A percentile compares a stretch with the other conserved stretches of the same genome.
These are phyloP conservation scores for Pezicula radicicola DNA, from an alignment of 2,329 filamentous ascomycete genomes.

Conservation along the genomic window DNA sequence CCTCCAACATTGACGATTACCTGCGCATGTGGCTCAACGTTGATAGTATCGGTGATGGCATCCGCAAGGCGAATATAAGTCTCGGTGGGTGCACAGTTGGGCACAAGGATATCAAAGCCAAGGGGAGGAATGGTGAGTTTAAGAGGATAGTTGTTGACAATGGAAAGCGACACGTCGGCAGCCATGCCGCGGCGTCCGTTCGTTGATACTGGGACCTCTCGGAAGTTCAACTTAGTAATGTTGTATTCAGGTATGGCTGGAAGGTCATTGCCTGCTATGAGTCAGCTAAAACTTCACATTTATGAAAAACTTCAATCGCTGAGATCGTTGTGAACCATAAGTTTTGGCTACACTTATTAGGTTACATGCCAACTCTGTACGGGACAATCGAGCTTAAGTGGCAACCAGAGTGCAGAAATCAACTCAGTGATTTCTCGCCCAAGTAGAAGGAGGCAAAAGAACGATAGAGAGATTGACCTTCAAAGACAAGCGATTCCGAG, in stretches of 20 bases:
- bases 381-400: constrained; percentile 6
- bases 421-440: constrained; percentile 51
- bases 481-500: constrained; percentile 71
- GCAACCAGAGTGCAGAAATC: constrained; percentile 3
- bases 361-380: constrained; percentile 7
- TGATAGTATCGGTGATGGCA: constrained; percentile 64
- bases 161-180: constrained; percentile 71
- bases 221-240: constrained; percentile 75
- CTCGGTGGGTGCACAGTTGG: constrained; percentile 71
- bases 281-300: constrained; percentile 16
- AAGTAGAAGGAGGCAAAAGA: constrained; percentile 60
- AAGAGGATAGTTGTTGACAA: constrained; percentile 77
- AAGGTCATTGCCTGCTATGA: constrained; percentile 57
- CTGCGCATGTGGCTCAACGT: constrained; percentile 64
- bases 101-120: constrained; percentile 80
- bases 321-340: background rate
- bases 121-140: constrained; percentile 74
- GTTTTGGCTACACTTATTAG: constrained; percentile 15
- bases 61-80: constrained; percentile 76
- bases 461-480: constrained; percentile 75
- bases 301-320: background rate
- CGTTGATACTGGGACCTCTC: constrained; percentile 60
- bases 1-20: constrained; percentile 70
- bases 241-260: constrained; percentile 79
- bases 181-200: constrained; percentile 59